phyloP scores from a whole-genome alignment of 495 filamentous ascomycete species.

The Xylaria curta region DNA sequence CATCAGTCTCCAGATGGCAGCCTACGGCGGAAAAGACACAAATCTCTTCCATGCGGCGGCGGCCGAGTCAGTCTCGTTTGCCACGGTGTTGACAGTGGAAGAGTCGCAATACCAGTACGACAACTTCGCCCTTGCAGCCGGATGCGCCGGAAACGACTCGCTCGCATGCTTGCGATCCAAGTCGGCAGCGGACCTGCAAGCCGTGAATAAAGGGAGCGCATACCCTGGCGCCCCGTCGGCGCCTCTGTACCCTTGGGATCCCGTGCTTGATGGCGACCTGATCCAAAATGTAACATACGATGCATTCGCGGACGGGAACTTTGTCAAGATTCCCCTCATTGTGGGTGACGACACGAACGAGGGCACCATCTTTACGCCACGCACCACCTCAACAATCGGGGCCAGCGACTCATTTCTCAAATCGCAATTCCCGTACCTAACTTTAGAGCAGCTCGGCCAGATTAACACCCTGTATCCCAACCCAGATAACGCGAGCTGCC shows the following conservation, averaged over 20 bases:
- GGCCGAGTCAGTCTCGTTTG: conserved; percentile 71
- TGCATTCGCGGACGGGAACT: conserved; percentile 63
- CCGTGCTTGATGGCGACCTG: conserved; percentile 65
- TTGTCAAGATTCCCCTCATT: conserved; percentile 72
- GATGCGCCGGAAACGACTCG: conserved; percentile 56
- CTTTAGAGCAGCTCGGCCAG: conserved; percentile 53
- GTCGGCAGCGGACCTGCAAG: conserved; percentile 56
- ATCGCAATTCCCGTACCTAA: conserved; percentile 68
- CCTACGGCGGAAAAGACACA: conserved; percentile 52
- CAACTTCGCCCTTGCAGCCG: conserved; percentile 61
- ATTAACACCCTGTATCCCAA: conserved; percentile 68
- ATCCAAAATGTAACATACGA: conserved; percentile 65
- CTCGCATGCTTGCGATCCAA: conserved; percentile 65
- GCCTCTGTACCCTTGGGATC: conserved; percentile 66
- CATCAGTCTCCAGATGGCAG: conserved; percentile 42
- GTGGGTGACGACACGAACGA: conserved; percentile 76
- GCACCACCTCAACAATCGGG: conserved; percentile 48
- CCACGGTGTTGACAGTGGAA: conserved; percentile 60
- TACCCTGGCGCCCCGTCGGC: conserved; percentile 56
- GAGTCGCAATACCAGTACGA: conserved; percentile 72
- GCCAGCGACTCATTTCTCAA: conserved; percentile 64
- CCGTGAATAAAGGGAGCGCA: conserved; percentile 58
- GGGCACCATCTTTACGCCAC: conserved; percentile 68
- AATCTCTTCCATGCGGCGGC: conserved; percentile 67
- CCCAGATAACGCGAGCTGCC: conserved; percentile 44